Conservation (phyloP, 2,329 filamentous ascomycete species). For the Claviceps cyperi region DNA sequence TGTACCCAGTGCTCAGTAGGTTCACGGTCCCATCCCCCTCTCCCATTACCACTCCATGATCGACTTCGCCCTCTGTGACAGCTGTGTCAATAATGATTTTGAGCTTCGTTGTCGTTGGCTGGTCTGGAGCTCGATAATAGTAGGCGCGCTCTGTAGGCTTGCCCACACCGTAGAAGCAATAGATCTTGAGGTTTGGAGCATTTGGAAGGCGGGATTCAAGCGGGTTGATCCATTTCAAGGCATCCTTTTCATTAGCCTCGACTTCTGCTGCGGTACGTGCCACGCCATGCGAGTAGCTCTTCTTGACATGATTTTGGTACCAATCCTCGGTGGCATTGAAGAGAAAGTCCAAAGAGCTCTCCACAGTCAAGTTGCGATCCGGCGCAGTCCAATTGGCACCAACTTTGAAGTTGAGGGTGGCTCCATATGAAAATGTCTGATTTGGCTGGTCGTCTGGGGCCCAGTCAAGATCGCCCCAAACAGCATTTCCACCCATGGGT, state of each 20-base stretch:
- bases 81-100: slow-evolving; percentile 62
- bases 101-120: slow-evolving; percentile 47
- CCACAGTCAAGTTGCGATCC: slow-evolving; percentile 65
- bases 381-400: slow-evolving; percentile 49
- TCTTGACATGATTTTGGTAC: slow-evolving; percentile 61
- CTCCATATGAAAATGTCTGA: slow-evolving; percentile 62
- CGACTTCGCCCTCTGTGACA: slow-evolving; percentile 44
- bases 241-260: slow-evolving; percentile 63
- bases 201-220: slow-evolving; percentile 76
- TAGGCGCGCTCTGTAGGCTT: slow-evolving; percentile 89
- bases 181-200: slow-evolving; percentile 83
- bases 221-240: slow-evolving; percentile 85
- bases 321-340: slow-evolving; percentile 67
- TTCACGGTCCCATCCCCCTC: slow-evolving; percentile 96
- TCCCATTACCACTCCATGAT: slow-evolving; percentile 88
- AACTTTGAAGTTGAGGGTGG: slow-evolving; percentile 68
- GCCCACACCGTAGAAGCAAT: slow-evolving; percentile 92
- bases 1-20: slow-evolving; percentile 81
- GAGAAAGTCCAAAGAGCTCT: slow-evolving; percentile 63
- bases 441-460: slow-evolving; percentile 74
- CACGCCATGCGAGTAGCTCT: slow-evolving; percentile 76
- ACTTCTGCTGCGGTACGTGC: slow-evolving; percentile 70
- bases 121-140: slow-evolving; percentile 64
- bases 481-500: slow-evolving; percentile 77
- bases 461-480: slow-evolving; percentile 85